Evolutionary conservation across 345 rosid genomes (phyloP).

Genomic region (Eucalyptus tenuipes): DNA sequence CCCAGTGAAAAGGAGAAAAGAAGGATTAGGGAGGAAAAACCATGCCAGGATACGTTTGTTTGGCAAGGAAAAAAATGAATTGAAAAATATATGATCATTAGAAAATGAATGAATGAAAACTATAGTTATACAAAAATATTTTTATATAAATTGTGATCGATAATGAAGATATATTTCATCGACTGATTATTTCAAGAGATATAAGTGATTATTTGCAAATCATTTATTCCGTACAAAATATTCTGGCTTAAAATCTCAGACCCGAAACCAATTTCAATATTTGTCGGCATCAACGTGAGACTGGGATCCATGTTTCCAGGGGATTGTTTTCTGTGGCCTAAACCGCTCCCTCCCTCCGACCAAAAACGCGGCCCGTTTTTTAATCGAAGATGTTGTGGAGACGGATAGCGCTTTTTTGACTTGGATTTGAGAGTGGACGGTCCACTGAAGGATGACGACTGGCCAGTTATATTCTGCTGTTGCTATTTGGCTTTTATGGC

Average conservation of each 20-base stretch:
- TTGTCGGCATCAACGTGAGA: neutral
- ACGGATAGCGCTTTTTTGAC: neutral
- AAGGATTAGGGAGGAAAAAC: neutral
- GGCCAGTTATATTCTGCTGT: neutral
- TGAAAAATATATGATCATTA: neutral
- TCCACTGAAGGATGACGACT: neutral
- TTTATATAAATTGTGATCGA: neutral
- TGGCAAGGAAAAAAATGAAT: neutral
- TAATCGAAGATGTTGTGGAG: neutral
- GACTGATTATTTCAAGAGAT: neutral
- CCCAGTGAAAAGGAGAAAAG: too few relatives aligned
- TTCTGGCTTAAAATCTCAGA: too few relatives aligned
- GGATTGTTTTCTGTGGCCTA: neutral
- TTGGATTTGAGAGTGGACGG: neutral
- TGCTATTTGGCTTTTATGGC: neutral
- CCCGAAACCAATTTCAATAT: too few relatives aligned
- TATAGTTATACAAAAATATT: neutral
- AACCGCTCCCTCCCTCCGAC: neutral
- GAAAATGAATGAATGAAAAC: neutral
- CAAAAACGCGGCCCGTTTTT: neutral
- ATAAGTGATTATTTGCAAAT: rapidly evolving
- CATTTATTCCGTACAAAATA: too few relatives aligned
- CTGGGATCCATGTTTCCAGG: neutral
- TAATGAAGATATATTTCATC: neutral
- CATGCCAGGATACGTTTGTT: neutral